A percentile compares a stretch with the other conserved stretches of the same genome.
Conservation (phyloP, 129 eudicot species). For the Saussurea involucrata region DNA sequence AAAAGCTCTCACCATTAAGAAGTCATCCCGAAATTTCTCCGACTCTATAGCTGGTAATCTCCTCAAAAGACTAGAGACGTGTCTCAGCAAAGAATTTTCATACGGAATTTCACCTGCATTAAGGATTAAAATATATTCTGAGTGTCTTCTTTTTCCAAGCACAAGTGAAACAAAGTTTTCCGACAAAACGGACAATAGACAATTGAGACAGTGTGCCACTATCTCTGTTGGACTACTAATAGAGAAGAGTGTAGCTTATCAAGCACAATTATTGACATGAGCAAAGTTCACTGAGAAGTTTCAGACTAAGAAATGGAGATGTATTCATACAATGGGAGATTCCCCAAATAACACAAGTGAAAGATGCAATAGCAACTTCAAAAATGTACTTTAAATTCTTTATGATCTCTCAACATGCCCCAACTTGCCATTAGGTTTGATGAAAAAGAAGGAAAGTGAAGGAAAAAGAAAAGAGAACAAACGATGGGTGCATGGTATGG, state of each 20-base stretch:
- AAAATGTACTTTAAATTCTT: background rate
- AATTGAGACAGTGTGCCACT: background rate
- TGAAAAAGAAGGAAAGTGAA: background rate
- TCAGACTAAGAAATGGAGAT: background rate
- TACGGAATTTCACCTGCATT: slow-evolving; percentile 78
- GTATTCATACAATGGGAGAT: no score
- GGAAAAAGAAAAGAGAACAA: background rate
- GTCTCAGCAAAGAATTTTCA: slow-evolving; percentile 85
- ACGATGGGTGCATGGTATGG: no score
- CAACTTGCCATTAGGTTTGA: background rate
- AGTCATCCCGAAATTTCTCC: slow-evolving; percentile 86
- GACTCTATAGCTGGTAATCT: slow-evolving; percentile 96
- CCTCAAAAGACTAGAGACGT: slow-evolving; percentile 94
- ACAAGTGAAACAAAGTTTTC: background rate
- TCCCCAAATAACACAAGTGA: background rate
- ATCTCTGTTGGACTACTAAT: background rate
- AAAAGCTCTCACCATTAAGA: slow-evolving; percentile 75
- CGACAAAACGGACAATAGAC: background rate
- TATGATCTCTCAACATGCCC: background rate
- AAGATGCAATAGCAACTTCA: background rate
- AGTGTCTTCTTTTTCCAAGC: slow-evolving; percentile 45
- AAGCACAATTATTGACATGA: background rate
- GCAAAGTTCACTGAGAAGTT: background rate
- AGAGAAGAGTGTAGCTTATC: background rate
- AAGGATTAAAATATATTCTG: background rate